phyloP scores from a whole-genome alignment of 345 rosid species.

The Corchorus olitorius region DNA sequence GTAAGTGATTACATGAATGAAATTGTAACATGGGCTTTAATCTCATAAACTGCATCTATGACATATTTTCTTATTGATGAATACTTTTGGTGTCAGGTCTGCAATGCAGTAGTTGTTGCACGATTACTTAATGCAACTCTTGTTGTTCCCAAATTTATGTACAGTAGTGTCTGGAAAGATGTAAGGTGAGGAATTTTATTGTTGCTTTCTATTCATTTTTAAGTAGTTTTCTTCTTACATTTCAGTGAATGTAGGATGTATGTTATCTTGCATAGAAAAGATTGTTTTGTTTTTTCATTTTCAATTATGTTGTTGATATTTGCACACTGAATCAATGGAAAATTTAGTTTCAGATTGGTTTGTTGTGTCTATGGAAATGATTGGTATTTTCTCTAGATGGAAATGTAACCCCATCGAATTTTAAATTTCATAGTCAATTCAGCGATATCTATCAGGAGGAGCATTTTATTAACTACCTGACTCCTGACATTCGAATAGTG shows the following conservation, averaged over 20 bases:
- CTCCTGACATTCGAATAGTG: slow-evolving; percentile 82
- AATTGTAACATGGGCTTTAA: slow-evolving; percentile 1
- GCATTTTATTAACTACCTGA: slow-evolving; percentile 72
- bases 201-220: slow-evolving; percentile 27
- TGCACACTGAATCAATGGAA: background rate
- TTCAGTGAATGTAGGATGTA: background rate
- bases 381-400: slow-evolving; percentile 21
- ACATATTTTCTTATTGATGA: background rate
- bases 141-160: slow-evolving; percentile 86
- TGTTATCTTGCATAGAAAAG: background rate
- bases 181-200: slow-evolving; percentile 56
- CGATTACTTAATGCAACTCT: slow-evolving; percentile 88
- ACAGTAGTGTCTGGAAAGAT: slow-evolving; percentile 95
- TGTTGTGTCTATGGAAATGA: slow-evolving; percentile 17
- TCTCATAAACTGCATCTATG: slow-evolving; percentile 5
- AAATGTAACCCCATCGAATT: slow-evolving; percentile 28
- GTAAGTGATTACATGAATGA: slow-evolving; percentile 49
- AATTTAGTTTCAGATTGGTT: slow-evolving; percentile 1
- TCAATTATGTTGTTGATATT: background rate
- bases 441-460: slow-evolving; percentile 90
- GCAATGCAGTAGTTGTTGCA: slow-evolving; percentile 88
- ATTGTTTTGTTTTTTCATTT: background rate
- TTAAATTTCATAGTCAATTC: slow-evolving; percentile 64
- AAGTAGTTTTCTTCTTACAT: background rate
- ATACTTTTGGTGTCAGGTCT: slow-evolving; percentile 54